Evolutionary conservation across 306 rosid species (phyloP), one percentile per base, ranked within the genome.

Genomic region (Fragaria nilgerrensis): DNA sequence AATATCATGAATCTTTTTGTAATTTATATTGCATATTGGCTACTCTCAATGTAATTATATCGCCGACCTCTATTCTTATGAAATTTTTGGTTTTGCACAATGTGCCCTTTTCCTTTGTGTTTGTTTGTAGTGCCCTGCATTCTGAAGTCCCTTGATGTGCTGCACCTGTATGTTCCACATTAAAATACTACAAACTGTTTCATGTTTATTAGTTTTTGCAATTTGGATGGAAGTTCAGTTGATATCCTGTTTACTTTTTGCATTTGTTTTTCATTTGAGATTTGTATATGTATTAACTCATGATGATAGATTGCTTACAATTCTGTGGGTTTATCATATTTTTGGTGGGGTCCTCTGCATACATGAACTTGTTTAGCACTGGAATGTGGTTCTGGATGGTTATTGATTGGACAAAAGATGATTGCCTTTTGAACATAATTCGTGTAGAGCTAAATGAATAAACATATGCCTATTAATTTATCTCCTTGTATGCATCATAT

Each of bases 21-120:
- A 81, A 68, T 83, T 5, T 0, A 85, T 82, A 78, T 63, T 83
- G 85, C 80, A 76, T 79, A 74, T 73, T 71, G 19, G 86, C 78
- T 77, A 53, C 71, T 80, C 83, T 74, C 22, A 76, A 68, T 82
- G 87, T 83, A 87, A 61, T 78, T 75, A 67, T 70, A 70, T 73
- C 61, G 58, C 44, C 50, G 65, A 36, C 69, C 29, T 67, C 44
- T 37, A 29, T 52, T 80, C 27, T 75, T 49, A 55, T 36, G 7
- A 58, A 41, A 55, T n/a, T 14, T 73, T 25, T 45, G 16, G 41
- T 53, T 72, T 44, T 34, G 16, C 13, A 59, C 69, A 10, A 10
- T 44, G 37, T 75, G 29, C 47, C 61, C 9, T 34, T 73, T 37
- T 61, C 61, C 20, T 1, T 0, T 16, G 1, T 56, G 55, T 53